phyloP scores from a whole-genome alignment of 257 asterid genomes.

The Solanum chilense region DNA sequence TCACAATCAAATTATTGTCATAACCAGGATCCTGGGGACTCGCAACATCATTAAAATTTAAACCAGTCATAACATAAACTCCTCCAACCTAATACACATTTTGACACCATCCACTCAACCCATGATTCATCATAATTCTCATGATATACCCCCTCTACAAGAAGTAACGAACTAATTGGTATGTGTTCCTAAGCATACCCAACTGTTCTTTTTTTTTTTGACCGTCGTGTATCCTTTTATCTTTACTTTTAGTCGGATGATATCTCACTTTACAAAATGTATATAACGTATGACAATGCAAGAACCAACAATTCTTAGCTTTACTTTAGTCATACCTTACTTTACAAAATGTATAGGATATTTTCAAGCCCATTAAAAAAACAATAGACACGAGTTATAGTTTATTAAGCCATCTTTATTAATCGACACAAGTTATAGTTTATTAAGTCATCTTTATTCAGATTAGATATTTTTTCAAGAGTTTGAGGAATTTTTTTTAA shows the following conservation, averaged over 20 bases:
- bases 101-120: not conserved
- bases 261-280: no score
- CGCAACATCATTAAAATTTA: not conserved
- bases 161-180: not conserved
- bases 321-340: no score
- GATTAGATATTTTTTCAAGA: not conserved
- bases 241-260: no score
- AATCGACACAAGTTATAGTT: no score
- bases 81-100: not conserved
- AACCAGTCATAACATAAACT: not conserved
- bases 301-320: no score
- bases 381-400: no score
- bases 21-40: not conserved
- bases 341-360: no score
- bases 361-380: not conserved
- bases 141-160: not conserved
- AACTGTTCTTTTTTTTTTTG: not conserved
- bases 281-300: no score
- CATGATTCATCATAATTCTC: not conserved
- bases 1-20: not conserved
- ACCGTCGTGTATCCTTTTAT: no score
- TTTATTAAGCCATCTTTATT: not conserved
- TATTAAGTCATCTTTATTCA: not conserved
- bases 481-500: not conserved
- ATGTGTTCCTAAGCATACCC: not conserved